A percentile compares a stretch with the other conserved stretches of the same genome.
These are phyloP conservation scores for Phytophthora lateralis DNA, from an alignment of 352 stramenopile genomes.

Conservation along the genomic window DNA sequence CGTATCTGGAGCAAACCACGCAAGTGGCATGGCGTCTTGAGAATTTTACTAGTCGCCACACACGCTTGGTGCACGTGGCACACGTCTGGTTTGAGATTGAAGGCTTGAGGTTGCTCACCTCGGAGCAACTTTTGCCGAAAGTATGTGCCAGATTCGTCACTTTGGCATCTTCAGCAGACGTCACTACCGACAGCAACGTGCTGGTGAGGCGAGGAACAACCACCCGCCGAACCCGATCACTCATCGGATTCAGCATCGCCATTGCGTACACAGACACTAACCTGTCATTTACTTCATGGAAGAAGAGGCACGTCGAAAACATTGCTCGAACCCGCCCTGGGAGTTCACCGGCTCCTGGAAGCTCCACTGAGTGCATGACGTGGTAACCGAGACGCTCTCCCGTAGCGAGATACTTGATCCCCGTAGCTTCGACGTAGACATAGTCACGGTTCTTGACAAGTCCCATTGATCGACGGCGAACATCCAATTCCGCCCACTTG, in stretches of 20 bases:
- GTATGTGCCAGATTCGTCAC: constrained; percentile 24
- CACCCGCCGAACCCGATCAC: constrained; percentile 18
- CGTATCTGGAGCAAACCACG: constrained; percentile 24
- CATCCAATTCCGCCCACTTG: constrained; percentile 42
- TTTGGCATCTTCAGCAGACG: constrained; percentile 4
- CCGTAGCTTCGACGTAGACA: constrained; percentile 53
- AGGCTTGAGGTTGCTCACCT: constrained; percentile 14
- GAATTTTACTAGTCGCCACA: constrained; percentile 19
- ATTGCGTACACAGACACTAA: constrained; percentile 34
- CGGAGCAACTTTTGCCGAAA: constrained; percentile 16
- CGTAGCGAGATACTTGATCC: constrained; percentile 30
- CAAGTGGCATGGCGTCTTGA: constrained; percentile 22
- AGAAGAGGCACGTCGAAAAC: constrained; percentile 40
- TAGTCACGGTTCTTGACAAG: constrained; percentile 49
- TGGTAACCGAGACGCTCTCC: constrained; percentile 51
- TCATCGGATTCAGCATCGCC: constrained; percentile 31
- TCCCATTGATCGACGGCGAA: constrained; percentile 40
- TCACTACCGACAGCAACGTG: constrained; percentile 25
- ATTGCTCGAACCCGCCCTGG: constrained; percentile 40
- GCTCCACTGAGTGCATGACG: constrained; percentile 57
- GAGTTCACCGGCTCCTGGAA: constrained; percentile 34
- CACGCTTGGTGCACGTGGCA: constrained; percentile 25
- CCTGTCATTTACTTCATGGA: constrained; percentile 27
- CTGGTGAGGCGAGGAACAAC: constrained; percentile 32
- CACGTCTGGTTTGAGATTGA: constrained; percentile 15